A percentile compares a stretch with the other conserved stretches of the same genome.
Conservation (phyloP, 495 filamentous ascomycete species). For the Diplogelasinospora grovesii region DNA sequence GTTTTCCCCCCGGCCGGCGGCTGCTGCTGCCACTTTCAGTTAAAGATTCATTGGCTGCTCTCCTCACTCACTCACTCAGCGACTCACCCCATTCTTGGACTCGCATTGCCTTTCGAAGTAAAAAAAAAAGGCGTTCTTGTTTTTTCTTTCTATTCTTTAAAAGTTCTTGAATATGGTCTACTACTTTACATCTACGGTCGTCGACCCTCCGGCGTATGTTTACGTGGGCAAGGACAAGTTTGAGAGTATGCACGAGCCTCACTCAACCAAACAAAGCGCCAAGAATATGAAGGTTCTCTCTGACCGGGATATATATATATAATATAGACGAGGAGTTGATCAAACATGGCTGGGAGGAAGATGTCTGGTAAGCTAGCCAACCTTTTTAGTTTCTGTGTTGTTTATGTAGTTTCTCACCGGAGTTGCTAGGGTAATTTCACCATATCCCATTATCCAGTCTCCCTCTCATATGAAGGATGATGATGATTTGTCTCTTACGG, state of each 20-base stretch:
- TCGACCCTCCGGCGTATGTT: conserved; percentile 67
- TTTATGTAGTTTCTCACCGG: no score
- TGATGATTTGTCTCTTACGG: no score
- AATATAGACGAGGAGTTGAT: conserved; percentile 88
- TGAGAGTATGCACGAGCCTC: conserved; percentile 61
- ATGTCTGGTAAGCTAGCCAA: conserved; percentile 94
- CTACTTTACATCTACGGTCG: conserved; percentile 82
- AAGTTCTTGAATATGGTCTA: conserved; percentile 70
- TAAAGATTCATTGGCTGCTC: no score
- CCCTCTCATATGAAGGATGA: no score
- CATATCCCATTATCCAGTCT: no score
- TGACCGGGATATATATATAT: conserved; percentile 6
- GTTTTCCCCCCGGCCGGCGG: background rate
- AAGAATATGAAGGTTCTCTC: background rate
- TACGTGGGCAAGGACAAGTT: conserved; percentile 99
- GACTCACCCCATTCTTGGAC: no score
- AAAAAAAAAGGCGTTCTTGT: background rate
- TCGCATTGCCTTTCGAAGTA: no score
- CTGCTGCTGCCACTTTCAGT: background rate
- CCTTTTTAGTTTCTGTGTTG: no score
- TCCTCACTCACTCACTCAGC: no score
- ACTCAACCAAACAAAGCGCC: no score
- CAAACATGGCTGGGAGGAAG: conserved; percentile 83
- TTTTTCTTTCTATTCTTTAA: background rate
- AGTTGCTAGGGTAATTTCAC: background rate